Percentiles rank a stretch among this genome's conserved stretches.
Conservation (phyloP, 768 basidiomycete genomes). For the Cystobasidium onofrii region DNA sequence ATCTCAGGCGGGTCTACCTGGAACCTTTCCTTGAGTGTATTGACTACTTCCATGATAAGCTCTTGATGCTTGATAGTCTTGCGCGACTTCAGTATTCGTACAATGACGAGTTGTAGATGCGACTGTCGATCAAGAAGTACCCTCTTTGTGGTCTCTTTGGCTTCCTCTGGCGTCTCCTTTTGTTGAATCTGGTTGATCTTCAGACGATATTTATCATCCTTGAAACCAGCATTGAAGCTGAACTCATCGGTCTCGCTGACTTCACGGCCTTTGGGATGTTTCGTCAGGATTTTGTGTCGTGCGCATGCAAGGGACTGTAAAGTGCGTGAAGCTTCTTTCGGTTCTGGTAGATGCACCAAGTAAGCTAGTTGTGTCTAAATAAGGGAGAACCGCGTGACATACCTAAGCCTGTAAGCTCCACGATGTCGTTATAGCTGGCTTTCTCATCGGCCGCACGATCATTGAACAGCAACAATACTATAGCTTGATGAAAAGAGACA, state of each 20-base stretch:
- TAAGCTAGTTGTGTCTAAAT: neutral
- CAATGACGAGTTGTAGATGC: constrained; percentile 86
- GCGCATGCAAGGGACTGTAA: constrained; percentile 88
- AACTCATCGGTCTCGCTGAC: constrained; percentile 70
- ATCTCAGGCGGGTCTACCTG: constrained; percentile 72
- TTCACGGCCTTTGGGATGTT: constrained; percentile 68
- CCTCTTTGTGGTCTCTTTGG: constrained; percentile 65
- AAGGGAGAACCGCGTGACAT: constrained; percentile 41
- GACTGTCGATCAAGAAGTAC: constrained; percentile 81
- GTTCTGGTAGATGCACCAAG: constrained; percentile 50
- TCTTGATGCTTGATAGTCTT: constrained; percentile 74
- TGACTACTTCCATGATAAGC: constrained; percentile 72
- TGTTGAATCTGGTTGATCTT: constrained; percentile 95
- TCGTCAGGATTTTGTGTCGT: constrained; percentile 76
- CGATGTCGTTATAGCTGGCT: constrained; percentile 61
- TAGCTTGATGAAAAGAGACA: constrained; percentile 80
- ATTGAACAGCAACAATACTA: constrained; percentile 82
- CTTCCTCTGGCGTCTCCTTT: constrained; percentile 88
- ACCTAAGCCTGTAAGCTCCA: constrained; percentile 65
- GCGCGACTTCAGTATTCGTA: constrained; percentile 87
- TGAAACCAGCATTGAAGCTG: constrained; percentile 71
- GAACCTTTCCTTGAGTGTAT: constrained; percentile 80
- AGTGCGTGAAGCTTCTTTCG: constrained; percentile 65
- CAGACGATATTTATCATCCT: constrained; percentile 65
- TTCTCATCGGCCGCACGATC: constrained; percentile 50